Evolutionary conservation across 257 asterid species (phyloP), one percentile per base, ranked within the genome.

Genomic region (Solanum virginianum): DNA sequence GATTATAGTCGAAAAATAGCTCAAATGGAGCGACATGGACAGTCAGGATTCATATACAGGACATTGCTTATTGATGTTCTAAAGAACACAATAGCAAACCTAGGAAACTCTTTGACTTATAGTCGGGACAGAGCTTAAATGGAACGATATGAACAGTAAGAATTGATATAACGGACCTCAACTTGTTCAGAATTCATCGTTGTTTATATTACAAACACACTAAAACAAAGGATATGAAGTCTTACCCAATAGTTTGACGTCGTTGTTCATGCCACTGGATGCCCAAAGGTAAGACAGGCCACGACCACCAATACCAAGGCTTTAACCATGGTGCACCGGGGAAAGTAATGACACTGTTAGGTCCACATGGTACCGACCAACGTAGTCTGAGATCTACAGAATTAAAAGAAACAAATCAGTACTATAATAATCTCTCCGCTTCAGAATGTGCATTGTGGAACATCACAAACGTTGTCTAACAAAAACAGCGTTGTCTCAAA

Each of bases 231-330:
- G 49, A 75, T 26, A 18, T 83, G 45, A 8, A 8, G 55, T 55
- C 87, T 84, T 87, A 95, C 99, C 99, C 99, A 15, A 95, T 88
- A 80, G 97, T 94, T 87, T 94, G 90, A 43, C 85, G 93, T 4
- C 98, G 93, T 43, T 90, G 91, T 81, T 88, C 86, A 71, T 94
- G 99, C 99, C 99, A 96, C 24, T 94, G 88, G 90, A 92, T 85
- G 87, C 98, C 99, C 1, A 96, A 80, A 6, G 99, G 99, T 59
- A 96, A 93, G 72, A 96, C 98, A 3, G 99, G 99, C 95, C 97
- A 96, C 1, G 99, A 93, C 99, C 99, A 96, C 99, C 99, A 94
- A 82, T 94, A 96, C 99, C 99, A 96, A 2, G 99, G 99, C 82
- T 96, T 96, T 66, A 96, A 80, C 95, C 98, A 96, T 6, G 92